These are phyloP conservation scores for Wickerhamomyces chambardii DNA, from an alignment of 805 yeast genomes.

Conservation along the genomic window DNA sequence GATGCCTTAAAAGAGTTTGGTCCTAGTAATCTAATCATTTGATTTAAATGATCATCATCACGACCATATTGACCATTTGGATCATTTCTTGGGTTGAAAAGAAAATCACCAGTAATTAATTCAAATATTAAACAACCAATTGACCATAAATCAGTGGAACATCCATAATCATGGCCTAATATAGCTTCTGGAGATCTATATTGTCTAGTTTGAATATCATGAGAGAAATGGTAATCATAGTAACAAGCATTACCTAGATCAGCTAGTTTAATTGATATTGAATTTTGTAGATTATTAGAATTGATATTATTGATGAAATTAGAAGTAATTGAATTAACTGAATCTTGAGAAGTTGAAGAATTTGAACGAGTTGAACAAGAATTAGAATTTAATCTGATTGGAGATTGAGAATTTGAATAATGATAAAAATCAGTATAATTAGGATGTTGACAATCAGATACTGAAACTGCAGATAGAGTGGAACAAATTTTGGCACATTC, in stretches of 20 bases:
- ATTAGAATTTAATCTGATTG: slow-evolving; percentile 2
- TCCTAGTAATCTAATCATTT: slow-evolving; percentile 45
- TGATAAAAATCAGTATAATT: background rate
- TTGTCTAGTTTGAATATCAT: slow-evolving; percentile 63
- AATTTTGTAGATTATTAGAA: too few relatives aligned
- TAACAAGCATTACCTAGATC: slow-evolving; percentile 69
- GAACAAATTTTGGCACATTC: background rate
- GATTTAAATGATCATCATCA: slow-evolving; percentile 58
- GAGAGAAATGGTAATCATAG: slow-evolving; percentile 52
- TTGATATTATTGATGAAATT: too few relatives aligned
- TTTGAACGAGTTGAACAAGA: background rate
- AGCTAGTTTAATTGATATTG: slow-evolving; percentile 41
- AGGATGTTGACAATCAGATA: background rate
- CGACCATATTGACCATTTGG: slow-evolving; percentile 32
- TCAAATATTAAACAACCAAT: slow-evolving; percentile 51
- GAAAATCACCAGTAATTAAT: slow-evolving; percentile 49
- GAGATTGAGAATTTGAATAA: background rate
- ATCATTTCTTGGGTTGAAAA: slow-evolving; percentile 46
- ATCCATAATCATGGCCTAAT: slow-evolving; percentile 52
- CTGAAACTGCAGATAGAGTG: slow-evolving; percentile 1
- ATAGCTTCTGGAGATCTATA: slow-evolving; percentile 60
- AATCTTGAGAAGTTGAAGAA: background rate
- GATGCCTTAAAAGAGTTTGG: slow-evolving; percentile 25
- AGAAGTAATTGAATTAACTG: too few relatives aligned
- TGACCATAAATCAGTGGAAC: slow-evolving; percentile 56